Base-by-base conservation (phyloP, 2,329 filamentous ascomycete genomes). In the Hortaea sp. region DNA sequence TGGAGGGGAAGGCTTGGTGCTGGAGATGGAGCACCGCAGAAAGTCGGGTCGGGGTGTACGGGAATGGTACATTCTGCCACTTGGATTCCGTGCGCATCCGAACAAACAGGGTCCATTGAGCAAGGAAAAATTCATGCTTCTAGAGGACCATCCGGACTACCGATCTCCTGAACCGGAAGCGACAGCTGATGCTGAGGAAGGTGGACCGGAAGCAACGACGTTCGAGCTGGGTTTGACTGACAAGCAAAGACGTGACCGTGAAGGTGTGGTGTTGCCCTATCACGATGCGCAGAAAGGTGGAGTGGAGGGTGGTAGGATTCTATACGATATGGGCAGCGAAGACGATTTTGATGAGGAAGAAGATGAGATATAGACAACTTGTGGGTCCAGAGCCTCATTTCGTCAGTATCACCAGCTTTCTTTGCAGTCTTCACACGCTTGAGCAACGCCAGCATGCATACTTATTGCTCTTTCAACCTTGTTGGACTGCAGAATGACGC, bases 271-370 rank as follows among this genome's bases (percentile, higher is more conserved):
- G 37, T 64, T 97, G 65, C 92, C 92, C 11, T 97, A 98, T 64
- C 95, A 94, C 66, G 92, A 98, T 70, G 92, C 92, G 27, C 92
- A 98, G 74, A 86, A 81, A 44, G 78, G 76, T 4, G 89, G 89
- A 0, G 7, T 37, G 12, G 88, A 94, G 58, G 90, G 92, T 4
- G 92, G 92, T 0, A 77, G 90, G 50, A 98, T 98, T 54, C 63
- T 98, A 59, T 98, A 98, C 64, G 90, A 97, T 57, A 94, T 97
- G 85, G 90, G 89, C 1, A 78, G 81, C 52, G 92, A 97, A 69
- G 92, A 98, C 66, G 88, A 97, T 63, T 97, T 95, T 68, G 89
- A 95, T 57, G 89, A 94, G 49, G 88, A 94, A 61, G 88, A 95
- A 60, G 89, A 95, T 68, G 89, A 95, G 68, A 88, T 56, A 30